A percentile compares a stretch with the other conserved stretches of the same genome.
These are phyloP conservation scores for Pulveroboletus sp. DNA, from an alignment of 768 basidiomycete genomes.

Conservation along the genomic window DNA sequence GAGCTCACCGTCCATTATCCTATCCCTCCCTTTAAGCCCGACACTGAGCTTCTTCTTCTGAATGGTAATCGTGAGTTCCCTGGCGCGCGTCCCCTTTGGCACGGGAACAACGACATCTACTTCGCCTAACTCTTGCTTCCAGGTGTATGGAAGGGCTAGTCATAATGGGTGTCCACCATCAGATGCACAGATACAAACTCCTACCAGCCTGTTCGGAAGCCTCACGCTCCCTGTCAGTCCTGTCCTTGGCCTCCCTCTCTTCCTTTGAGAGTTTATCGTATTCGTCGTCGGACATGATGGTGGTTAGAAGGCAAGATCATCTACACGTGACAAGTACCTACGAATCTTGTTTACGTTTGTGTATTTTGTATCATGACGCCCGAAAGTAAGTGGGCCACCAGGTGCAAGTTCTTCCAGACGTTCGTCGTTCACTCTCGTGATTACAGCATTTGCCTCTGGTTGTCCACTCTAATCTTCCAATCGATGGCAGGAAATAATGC, in stretches of 20 bases:
- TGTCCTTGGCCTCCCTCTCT: conserved; percentile 71
- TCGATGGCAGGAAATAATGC: conserved; percentile 57
- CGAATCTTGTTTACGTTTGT: conserved; percentile 31
- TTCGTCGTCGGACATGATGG: conserved; percentile 42
- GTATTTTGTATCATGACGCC: conserved; percentile 22
- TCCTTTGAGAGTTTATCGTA: conserved; percentile 75
- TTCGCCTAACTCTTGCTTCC: conserved; percentile 87
- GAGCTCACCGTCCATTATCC: conserved; percentile 84
- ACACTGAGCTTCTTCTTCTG: conserved; percentile 81
- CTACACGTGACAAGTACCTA: conserved; percentile 24
- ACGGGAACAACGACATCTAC: conserved; percentile 81
- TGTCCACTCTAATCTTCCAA: conserved; percentile 1
- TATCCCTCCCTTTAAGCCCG: conserved; percentile 79
- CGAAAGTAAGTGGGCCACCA: conserved; percentile 14
- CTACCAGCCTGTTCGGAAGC: conserved; percentile 79
- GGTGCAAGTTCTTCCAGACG: conserved; percentile 6
- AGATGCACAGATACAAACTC: conserved; percentile 26
- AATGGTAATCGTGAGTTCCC: conserved; percentile 67
- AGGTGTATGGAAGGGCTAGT: conserved; percentile 81
- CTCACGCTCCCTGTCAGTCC: conserved; percentile 64
- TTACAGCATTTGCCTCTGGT: conserved; percentile 7
- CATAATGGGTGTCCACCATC: conserved; percentile 13
- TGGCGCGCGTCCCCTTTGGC: conserved; percentile 80
- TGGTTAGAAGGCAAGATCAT: conserved; percentile 19
- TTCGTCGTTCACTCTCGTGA: conserved; percentile 6